These are phyloP conservation scores for Colletotrichum sp. DNA, from an alignment of 2,329 filamentous ascomycete genomes.

Conservation along the genomic window DNA sequence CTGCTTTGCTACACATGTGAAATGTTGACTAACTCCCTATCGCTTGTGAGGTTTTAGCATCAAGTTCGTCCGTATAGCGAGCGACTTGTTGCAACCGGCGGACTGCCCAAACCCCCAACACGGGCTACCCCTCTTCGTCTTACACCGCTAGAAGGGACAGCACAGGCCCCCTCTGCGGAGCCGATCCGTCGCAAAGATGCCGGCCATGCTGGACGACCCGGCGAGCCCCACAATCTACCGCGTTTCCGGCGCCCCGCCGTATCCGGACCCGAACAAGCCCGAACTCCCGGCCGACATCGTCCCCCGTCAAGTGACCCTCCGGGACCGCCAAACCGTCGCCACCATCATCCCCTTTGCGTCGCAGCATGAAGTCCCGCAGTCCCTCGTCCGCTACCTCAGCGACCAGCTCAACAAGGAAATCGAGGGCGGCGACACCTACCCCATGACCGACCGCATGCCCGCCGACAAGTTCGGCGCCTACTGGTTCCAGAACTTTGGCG, in stretches of 20 bases:
- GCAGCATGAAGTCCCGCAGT: conserved; percentile 75
- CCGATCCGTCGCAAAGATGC: conserved; percentile 56
- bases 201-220: conserved; percentile 81
- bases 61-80: background rate
- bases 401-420: conserved; percentile 90
- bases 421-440: conserved; percentile 90
- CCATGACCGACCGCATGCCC: conserved; percentile 79
- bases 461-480: conserved; percentile 79
- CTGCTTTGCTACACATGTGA: conserved; percentile 13
- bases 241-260: conserved; percentile 69
- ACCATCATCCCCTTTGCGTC: conserved; percentile 84
- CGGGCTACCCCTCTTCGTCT: background rate
- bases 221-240: conserved; percentile 73
- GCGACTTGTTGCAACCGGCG: background rate
- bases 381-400: conserved; percentile 77
- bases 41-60: background rate
- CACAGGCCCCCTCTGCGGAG: background rate
- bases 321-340: conserved; percentile 83
- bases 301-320: conserved; percentile 79
- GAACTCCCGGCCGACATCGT: conserved; percentile 72
- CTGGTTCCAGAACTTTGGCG: conserved; percentile 92
- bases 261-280: conserved; percentile 65
- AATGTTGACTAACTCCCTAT: conserved; percentile 14
- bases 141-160: background rate
- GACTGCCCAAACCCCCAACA: background rate